These are phyloP conservation scores for Canavalia ensiformis DNA, from an alignment of 306 rosid species.

Conservation along the genomic window DNA sequence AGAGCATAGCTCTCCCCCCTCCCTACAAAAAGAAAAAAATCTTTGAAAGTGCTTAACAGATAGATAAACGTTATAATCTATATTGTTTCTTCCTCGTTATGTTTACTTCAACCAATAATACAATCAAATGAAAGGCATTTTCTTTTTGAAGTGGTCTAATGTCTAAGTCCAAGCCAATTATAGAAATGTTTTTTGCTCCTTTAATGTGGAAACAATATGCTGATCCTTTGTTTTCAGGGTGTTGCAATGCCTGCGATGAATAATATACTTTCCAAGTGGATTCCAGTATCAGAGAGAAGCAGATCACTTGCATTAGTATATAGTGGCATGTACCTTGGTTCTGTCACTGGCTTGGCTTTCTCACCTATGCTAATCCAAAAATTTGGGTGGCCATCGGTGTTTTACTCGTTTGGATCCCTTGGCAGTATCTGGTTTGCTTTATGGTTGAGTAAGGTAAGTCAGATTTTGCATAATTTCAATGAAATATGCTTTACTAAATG, in stretches of 20 bases:
- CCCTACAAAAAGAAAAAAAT: too few relatives aligned
- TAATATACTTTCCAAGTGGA: conserved; percentile 91
- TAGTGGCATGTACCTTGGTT: conserved; percentile 99
- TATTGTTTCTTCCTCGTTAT: not conserved
- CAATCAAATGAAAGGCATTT: conserved; percentile 28
- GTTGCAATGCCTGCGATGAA: conserved; percentile 99
- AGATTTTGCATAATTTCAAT: conserved; percentile 34
- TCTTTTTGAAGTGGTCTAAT: conserved; percentile 29
- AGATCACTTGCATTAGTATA: conserved; percentile 94
- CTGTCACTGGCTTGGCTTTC: conserved; percentile 88
- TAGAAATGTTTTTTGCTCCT: conserved; percentile 24
- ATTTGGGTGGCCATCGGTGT: conserved; percentile 97
- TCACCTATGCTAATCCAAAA: conserved; percentile 80
- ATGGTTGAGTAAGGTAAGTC: conserved; percentile 83
- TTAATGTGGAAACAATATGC: not conserved
- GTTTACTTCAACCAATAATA: conserved; percentile 8
- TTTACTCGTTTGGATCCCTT: conserved; percentile 95
- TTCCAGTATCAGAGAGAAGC: conserved; percentile 98
- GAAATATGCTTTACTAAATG: conserved; percentile 23
- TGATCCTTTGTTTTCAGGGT: conserved; percentile 70
- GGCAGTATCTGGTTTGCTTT: conserved; percentile 95
- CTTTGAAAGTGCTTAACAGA: not conserved
- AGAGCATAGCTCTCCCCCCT: not conserved
- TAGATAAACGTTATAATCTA: not conserved
- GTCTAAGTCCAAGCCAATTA: conserved; percentile 7